Evolutionary conservation across 2,329 filamentous ascomycete species (phyloP).

Genomic region (Cladosporium velox): DNA sequence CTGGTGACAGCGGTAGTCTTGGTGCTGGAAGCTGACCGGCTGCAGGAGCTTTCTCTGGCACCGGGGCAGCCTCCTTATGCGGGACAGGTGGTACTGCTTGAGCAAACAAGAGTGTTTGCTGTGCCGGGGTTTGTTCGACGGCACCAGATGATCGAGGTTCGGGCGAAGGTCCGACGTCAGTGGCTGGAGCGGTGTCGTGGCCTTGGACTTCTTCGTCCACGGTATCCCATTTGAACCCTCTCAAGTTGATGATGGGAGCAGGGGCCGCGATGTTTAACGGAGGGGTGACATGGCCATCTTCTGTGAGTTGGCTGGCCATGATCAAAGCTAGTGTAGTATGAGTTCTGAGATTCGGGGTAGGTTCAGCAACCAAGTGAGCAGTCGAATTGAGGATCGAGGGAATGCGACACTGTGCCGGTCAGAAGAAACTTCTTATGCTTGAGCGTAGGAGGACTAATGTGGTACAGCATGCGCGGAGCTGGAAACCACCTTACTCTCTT

Average conservation of each 20-base stretch:
- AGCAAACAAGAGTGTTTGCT: not conserved
- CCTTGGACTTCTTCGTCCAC: constrained; percentile 17
- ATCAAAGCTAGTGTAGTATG: not conserved
- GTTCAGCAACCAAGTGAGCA: not conserved
- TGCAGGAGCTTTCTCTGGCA: too few relatives aligned
- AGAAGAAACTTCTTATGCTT: not conserved
- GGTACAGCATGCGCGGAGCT: not conserved
- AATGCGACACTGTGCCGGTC: not conserved
- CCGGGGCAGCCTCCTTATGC: not conserved
- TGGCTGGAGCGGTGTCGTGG: not conserved
- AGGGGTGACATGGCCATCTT: constrained; percentile 20
- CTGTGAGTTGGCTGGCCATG: constrained; percentile 16
- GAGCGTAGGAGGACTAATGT: not conserved
- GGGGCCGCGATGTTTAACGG: constrained; percentile 22
- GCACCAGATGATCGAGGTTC: not conserved
- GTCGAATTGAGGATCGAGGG: not conserved
- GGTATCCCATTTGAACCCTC: constrained; percentile 19
- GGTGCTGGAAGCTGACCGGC: not conserved
- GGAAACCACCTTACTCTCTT: not conserved
- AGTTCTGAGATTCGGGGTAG: not conserved
- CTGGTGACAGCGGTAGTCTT: not conserved
- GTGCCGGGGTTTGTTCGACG: not conserved
- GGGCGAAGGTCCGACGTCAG: not conserved
- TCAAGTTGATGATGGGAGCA: constrained; percentile 21
- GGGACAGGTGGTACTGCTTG: not conserved